Conservation (phyloP, 768 basidiomycete species). For the Leccinum imitatum region DNA sequence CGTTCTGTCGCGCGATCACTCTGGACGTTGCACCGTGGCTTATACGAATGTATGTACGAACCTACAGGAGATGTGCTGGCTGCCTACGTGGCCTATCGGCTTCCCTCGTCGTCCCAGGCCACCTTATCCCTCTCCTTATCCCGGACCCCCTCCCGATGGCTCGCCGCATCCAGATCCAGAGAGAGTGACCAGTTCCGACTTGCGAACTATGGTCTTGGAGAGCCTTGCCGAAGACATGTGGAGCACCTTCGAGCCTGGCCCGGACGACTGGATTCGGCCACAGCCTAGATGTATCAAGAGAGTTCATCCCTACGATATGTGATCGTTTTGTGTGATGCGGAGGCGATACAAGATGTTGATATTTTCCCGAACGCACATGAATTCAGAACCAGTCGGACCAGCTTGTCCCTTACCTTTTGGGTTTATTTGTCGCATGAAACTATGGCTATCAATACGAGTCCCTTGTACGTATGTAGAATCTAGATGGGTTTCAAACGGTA, state of each 20-base stretch:
- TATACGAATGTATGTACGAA: background rate
- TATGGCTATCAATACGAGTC: background rate
- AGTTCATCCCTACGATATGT: conserved; percentile 5
- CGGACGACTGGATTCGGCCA: conserved; percentile 23
- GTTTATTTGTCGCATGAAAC: background rate
- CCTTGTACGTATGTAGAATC: background rate
- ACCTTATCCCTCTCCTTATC: background rate
- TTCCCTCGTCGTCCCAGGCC: conserved; percentile 6
- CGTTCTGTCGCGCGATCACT: conserved; percentile 7
- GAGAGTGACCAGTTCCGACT: background rate
- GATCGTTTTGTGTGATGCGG: background rate
- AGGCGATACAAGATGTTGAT: background rate
- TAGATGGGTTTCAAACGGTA: background rate
- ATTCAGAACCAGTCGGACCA: background rate
- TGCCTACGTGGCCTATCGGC: conserved; percentile 26
- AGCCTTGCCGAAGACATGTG: background rate
- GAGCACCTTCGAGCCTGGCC: background rate
- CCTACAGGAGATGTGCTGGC: conserved; percentile 26
- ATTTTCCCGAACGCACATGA: background rate
- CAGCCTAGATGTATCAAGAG: conserved; percentile 22
- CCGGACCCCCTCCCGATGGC: background rate
- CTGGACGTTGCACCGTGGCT: background rate
- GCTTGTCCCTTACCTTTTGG: background rate
- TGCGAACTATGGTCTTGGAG: background rate
- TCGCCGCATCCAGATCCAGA: background rate